Conservation (phyloP, 768 basidiomycete genomes). For the Mycena sanguinolenta region DNA sequence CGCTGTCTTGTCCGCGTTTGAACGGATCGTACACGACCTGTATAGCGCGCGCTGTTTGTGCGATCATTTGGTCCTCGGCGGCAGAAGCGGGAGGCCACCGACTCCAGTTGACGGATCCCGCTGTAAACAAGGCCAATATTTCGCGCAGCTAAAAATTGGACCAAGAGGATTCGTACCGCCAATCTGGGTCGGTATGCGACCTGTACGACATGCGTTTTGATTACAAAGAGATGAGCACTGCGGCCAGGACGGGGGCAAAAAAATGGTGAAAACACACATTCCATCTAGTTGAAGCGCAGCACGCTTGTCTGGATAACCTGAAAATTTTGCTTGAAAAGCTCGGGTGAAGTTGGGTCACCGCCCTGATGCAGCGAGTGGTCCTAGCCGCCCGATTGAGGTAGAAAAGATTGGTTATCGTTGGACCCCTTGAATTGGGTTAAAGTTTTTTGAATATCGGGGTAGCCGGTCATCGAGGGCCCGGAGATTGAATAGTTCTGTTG, state of each 20-base stretch:
- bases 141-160: neutral
- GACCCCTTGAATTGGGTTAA: slow-evolving; percentile 8
- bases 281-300: slow-evolving; percentile 63
- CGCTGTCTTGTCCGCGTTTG: slow-evolving; percentile 68
- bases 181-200: slow-evolving; percentile 25
- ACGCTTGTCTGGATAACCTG: slow-evolving; percentile 60
- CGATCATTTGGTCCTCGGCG: slow-evolving; percentile 61
- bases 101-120: slow-evolving; percentile 70
- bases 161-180: neutral
- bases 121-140: slow-evolving; percentile 35
- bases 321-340: slow-evolving; percentile 72
- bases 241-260: neutral
- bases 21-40: slow-evolving; percentile 63
- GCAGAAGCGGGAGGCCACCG: slow-evolving; percentile 72
- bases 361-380: slow-evolving; percentile 45
- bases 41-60: slow-evolving; percentile 56
- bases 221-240: slow-evolving; percentile 13
- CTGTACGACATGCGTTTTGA: slow-evolving; percentile 28
- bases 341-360: slow-evolving; percentile 70
- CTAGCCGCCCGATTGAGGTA: slow-evolving; percentile 20
- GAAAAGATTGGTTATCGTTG: slow-evolving; percentile 1
- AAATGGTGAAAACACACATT: slow-evolving; percentile 57
- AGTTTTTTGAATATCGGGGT: slow-evolving; percentile 7
- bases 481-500: slow-evolving; percentile 18
- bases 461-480: slow-evolving; percentile 15